phyloP scores from a whole-genome alignment of 495 filamentous ascomycete species.

The Xylaria bambusicola region DNA sequence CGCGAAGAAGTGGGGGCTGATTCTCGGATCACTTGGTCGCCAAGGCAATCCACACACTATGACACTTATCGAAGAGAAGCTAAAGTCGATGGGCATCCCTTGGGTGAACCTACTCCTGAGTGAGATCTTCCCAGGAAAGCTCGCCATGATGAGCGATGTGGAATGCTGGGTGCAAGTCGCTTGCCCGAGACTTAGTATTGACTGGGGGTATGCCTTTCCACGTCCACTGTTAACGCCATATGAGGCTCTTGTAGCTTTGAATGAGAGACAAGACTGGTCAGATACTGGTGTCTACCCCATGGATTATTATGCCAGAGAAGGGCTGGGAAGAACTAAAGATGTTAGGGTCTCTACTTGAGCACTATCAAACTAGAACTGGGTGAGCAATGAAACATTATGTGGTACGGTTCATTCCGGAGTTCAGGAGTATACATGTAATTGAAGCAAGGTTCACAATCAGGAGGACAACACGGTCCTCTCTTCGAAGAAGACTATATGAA shows the following conservation, averaged over 20 bases:
- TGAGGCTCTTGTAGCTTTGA: slow-evolving; percentile 87
- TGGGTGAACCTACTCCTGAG: slow-evolving; percentile 81
- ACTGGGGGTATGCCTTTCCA: slow-evolving; percentile 97
- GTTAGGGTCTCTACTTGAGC: slow-evolving; percentile 23
- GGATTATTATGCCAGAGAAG: slow-evolving; percentile 96
- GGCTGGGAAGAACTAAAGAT: slow-evolving; percentile 74
- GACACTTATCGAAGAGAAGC: slow-evolving; percentile 74
- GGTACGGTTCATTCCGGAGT: background rate
- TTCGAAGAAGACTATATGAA: too few relatives aligned
- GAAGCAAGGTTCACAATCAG: background rate
- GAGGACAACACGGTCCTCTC: too few relatives aligned
- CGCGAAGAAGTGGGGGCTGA: slow-evolving; percentile 89
- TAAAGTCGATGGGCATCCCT: slow-evolving; percentile 67
- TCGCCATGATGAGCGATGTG: slow-evolving; percentile 88
- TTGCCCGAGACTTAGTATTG: slow-evolving; percentile 91
- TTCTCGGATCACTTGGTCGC: slow-evolving; percentile 86
- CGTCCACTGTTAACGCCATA: slow-evolving; percentile 89
- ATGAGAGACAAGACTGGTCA: slow-evolving; percentile 74
- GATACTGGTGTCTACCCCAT: slow-evolving; percentile 81
- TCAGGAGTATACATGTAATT: background rate
- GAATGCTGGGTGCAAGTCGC: slow-evolving; percentile 98
- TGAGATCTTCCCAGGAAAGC: slow-evolving; percentile 94
- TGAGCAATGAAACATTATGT: background rate
- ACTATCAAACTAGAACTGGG: background rate
- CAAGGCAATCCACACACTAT: slow-evolving; percentile 96